Evolutionary conservation across 2,329 filamentous ascomycete species (phyloP), one percentile per base, ranked within the genome.

Genomic region (Trematosphaeria pertusa): DNA sequence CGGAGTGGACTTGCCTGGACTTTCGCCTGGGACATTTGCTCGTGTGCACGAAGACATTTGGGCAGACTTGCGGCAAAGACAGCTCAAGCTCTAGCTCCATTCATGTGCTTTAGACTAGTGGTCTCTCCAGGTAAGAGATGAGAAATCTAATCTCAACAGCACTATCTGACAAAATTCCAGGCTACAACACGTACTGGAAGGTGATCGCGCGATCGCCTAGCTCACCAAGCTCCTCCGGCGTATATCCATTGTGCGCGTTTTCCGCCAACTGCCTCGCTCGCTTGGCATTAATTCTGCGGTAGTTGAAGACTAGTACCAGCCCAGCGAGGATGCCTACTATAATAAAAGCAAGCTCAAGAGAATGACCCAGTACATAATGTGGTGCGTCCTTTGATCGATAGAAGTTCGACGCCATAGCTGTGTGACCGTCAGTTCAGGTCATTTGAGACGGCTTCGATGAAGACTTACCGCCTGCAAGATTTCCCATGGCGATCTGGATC

Each of bases 371-470:
- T 4, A 75, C 67, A 48, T 81, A 83, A 15, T 73, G 71, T 0
- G 80, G 80, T 1, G 71, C 67, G 52, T 82, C 79, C 37, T 71
- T 59, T 0, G 65, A 48, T 9, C 86, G 79, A 58, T 89, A 90
- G 58, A 89, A 88, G 59, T 89, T 89, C 4, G 84, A 86, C 0
- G 86, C 84, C 81, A 89, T 87, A 1, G 85, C 86, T 72, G 38
- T 10, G n/a, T n/a, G n/a, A n/a, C n/a, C n/a, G n/a, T n/a, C n/a
- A n/a, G n/a, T n/a, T n/a, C n/a, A n/a, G n/a, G n/a, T n/a, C n/a
- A n/a, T n/a, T n/a, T n/a, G n/a, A n/a, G n/a, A n/a, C n/a, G n/a
- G n/a, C n/a, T n/a, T n/a, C n/a, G n/a, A n/a, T 2, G 9, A 28
- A 15, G 24, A 52, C 39, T 33, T 52, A 63, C 61, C 62, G 43